Base-by-base conservation (phyloP, 768 basidiomycete genomes). In the Trametes sanguinea region DNA sequence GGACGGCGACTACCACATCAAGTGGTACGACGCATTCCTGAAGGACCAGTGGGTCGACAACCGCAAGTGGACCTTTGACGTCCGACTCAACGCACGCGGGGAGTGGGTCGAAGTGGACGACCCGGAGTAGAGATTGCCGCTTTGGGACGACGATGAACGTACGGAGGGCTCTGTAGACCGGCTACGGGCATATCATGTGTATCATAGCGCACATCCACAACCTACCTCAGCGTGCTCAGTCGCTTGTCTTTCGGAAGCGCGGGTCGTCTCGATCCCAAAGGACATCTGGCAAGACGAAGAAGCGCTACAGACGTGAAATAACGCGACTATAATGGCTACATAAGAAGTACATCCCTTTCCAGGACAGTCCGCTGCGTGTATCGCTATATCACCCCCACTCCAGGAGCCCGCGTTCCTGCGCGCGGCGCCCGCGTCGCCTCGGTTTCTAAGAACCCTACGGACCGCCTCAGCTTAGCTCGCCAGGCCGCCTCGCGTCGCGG, bases 1-100 rank as follows among this genome's bases (percentile, higher is more conserved):
- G 2, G 66, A 69, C 32, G 79, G 78, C 8, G 76, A 79, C 30
- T 65, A 78, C 17, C 76, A 77, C 60, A 72, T 81, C 57, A 75
- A 73, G 57, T 80, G 76, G 76, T 79, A 77, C 77, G 78, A 81
- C 61, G 73, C 66, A 40, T 81, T 78, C 65, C 64, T 81, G 50
- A 68, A 72, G 37, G 78, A 79, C 54, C 77, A 77, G 60, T 81
- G 78, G 79, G 74, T 76, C 69, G 78, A 76, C 44, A 71, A 71
- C 45, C 69, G 73, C 37, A 78, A 78, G 67, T 81, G 80, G 80
- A 57, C 68, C 47, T 65, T 78, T 33, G 75, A 75, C 29, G 74
- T 77, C 7, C 59, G 57, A 22, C 70, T 73, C 72, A 65, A 74
- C 40, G 75, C 71, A 37, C 54, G 65, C 10, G 77, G 76, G 30